phyloP scores from a whole-genome alignment of 768 basidiomycete species.

The Amanita inopinata region DNA sequence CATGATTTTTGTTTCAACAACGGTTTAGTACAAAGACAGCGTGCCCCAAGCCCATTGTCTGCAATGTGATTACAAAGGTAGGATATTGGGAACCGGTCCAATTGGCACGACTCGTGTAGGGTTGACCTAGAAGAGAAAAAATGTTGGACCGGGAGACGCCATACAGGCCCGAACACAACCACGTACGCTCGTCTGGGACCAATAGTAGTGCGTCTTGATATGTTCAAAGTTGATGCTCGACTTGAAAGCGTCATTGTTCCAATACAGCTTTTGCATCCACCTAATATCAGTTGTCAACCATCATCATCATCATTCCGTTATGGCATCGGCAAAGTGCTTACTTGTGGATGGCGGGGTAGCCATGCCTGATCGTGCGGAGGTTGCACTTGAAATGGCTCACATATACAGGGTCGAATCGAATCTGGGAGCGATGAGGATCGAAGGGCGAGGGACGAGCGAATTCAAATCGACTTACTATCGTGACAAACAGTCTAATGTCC shows the following conservation, averaged over 20 bases:
- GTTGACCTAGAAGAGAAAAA: conserved; percentile 49
- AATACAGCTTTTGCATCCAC: conserved; percentile 86
- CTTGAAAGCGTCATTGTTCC: conserved; percentile 83
- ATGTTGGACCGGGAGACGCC: neutral
- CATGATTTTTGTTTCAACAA: too few species aligned
- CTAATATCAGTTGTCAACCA: conserved; percentile 25
- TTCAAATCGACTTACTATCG: conserved; percentile 49
- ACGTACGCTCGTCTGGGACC: conserved; percentile 41
- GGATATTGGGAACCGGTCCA: conserved; percentile 64
- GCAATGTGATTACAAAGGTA: conserved; percentile 40
- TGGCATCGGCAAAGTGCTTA: conserved; percentile 16
- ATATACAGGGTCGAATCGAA: conserved; percentile 89
- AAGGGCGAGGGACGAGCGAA: neutral
- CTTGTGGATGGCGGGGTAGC: conserved; percentile 78
- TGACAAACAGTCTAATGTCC: conserved; percentile 85
- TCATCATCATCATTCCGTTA: neutral
- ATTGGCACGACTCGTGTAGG: conserved; percentile 66
- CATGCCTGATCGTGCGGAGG: conserved; percentile 71
- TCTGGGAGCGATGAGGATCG: conserved; percentile 24
- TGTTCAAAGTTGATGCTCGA: conserved; percentile 84
- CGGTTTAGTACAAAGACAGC: too few species aligned
- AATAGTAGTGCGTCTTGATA: conserved; percentile 71
- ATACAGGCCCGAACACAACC: conserved; percentile 2
- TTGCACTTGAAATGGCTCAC: conserved; percentile 94
- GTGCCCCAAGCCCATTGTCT: too few species aligned